Evolutionary conservation across 192 early-diverging fungal species (phyloP).

Genomic region (Coemansia reversa): DNA sequence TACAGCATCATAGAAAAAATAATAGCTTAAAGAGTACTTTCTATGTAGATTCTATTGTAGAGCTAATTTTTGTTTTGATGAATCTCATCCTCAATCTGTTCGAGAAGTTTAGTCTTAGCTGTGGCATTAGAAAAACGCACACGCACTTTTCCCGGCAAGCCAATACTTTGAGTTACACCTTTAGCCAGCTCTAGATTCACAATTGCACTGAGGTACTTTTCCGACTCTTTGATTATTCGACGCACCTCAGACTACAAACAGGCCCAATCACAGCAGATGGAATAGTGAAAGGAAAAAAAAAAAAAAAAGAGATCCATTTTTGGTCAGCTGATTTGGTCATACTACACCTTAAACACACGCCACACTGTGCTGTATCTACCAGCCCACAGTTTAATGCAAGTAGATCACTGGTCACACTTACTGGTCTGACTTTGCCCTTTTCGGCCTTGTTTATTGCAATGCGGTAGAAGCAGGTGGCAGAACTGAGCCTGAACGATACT

Average conservation of each 20-base stretch:
- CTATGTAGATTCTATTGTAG: too few species aligned
- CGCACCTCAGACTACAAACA: conserved; percentile 40
- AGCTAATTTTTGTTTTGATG: not conserved
- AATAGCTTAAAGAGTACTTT: not conserved
- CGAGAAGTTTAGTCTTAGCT: conserved; percentile 26
- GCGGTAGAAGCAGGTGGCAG: conserved; percentile 42
- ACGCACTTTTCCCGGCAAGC: conserved; percentile 19
- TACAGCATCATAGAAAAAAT: not conserved
- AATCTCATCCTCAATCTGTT: conserved; percentile 25
- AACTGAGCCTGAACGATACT: conserved; percentile 41
- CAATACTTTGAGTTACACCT: conserved; percentile 14
- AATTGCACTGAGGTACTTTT: conserved; percentile 40
- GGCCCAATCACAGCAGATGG: not conserved
- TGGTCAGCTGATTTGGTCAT: not conserved
- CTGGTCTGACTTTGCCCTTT: conserved; percentile 15
- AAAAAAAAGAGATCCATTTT: not conserved
- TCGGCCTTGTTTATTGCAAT: not conserved
- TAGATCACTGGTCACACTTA: conserved; percentile 14
- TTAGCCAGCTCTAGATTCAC: conserved; percentile 43
- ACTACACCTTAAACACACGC: not conserved
- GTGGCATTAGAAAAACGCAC: conserved; percentile 35
- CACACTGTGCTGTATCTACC: not conserved
- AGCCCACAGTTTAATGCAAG: not conserved
- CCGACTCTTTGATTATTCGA: conserved; percentile 38
- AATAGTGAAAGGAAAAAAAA: too few species aligned